Evolutionary conservation across 2,329 filamentous ascomycete species (phyloP), one percentile per base, ranked within the genome.

Genomic region (Penicillium brasilianum): DNA sequence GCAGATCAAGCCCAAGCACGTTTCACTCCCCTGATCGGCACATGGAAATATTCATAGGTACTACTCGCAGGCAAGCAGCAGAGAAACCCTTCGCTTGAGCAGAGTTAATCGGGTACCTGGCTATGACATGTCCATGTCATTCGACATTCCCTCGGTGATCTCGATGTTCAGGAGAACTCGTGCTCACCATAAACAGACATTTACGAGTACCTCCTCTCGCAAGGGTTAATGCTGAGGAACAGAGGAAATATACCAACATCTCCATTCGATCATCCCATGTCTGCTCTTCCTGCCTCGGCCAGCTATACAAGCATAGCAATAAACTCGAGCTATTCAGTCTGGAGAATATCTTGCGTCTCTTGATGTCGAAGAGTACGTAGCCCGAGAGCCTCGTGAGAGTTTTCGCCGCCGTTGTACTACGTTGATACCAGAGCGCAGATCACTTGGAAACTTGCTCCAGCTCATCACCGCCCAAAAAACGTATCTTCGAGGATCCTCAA

Each of bases 181-280:
- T 62, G 62, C 46, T 46, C 51, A 50, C n/a, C 28, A 1, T 28
- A 4, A 18, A 10, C 18, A 37, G 32, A 37, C 13, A 16, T 37
- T 20, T 18, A 22, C 50, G 50, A 58, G 59, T 32, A 53, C 37
- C 50, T 62, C 48, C 58, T 55, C 57, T 63, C 62, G 59, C 62
- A 54, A 60, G 60, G 60, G 46, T 61, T 39, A 61, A 60, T 63
- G 60, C 65, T 62, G 62, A 61, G 62, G 62, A 60, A 66, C 59
- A 60, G 37, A 8, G 41, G 16, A 16, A 43, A 44, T 18, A 54
- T 30, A 48, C 43, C 48, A 25, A 52, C 10, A 22, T 49, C 13
- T 48, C 52, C 41, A 43, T 22, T 53, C 14, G 11, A 9, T 14
- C 50, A 34, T 41, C 32, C 36, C 4, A n/a, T 32, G 4, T 55